phyloP scores from a whole-genome alignment of 371 early-diverging fungal genomes.

The Chytridiales sp. region DNA sequence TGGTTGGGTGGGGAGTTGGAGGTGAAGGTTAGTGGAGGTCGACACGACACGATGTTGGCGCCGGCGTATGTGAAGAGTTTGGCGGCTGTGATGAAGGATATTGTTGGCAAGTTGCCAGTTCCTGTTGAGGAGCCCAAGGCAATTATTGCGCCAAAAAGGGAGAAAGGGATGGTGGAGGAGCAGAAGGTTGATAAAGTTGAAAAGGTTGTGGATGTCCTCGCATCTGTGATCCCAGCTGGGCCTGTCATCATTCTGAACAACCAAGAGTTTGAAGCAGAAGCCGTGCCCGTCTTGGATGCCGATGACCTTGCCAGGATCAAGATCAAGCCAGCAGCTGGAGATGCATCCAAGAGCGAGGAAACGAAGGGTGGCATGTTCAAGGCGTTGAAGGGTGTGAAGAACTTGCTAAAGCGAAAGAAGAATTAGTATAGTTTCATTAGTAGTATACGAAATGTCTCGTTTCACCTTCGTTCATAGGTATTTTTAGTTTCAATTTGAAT shows the following conservation, averaged over 20 bases:
- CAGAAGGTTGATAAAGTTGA: background rate
- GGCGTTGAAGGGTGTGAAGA: background rate
- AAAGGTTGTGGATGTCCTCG: background rate
- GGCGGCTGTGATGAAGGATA: background rate
- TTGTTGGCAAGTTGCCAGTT: background rate
- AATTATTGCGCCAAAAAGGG: background rate
- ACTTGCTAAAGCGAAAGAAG: too few species aligned
- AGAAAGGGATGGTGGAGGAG: background rate
- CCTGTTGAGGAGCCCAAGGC: background rate
- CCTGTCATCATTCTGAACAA: background rate
- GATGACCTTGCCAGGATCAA: background rate
- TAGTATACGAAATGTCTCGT: too few species aligned
- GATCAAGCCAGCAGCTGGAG: too few species aligned
- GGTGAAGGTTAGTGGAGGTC: background rate
- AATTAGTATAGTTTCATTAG: too few species aligned
- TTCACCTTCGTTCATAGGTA: too few species aligned
- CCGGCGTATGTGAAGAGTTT: conserved; percentile 5
- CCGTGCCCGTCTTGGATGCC: background rate
- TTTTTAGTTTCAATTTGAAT: too few species aligned
- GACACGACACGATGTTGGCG: conserved; percentile 15
- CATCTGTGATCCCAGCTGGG: background rate
- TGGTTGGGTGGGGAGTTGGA: background rate
- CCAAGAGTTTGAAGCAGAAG: too few species aligned
- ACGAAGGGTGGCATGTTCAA: background rate
- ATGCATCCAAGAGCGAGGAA: background rate